Base-by-base conservation (phyloP, 2,329 filamentous ascomycete genomes). In the Dendryphion nanum region DNA sequence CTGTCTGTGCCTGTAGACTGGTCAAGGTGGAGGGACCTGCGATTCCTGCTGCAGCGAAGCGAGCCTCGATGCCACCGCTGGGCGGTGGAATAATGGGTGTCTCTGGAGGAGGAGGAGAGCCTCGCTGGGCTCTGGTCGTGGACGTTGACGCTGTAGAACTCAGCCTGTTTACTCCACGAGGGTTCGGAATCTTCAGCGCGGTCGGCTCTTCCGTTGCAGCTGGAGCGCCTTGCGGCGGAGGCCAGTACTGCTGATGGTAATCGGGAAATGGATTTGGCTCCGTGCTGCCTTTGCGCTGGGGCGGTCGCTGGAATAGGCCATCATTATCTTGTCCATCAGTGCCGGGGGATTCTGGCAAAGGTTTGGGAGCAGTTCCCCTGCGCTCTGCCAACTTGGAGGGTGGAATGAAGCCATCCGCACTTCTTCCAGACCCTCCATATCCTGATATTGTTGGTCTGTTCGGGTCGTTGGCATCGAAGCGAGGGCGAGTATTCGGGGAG, bases 21-120 rank as follows among this genome's bases (percentile, higher is more conserved):
- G 79, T 91, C 35, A 95, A 72, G 2, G 89, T 94, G 2, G 84
- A 85, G 0, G 87, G 85, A 3, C 89, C 90, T 3, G 89, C 87
- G 47, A 95, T 95, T 23, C 90, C 90, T 18, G 89, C 86, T 3
- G 89, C 89, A 3, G 90, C 90, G 74, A 94, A 96, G 38, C 89
- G 81, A 35, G 89, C 87, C 63, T 95, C 90, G 53, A 96, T 95
- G 39, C 87, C 88, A 28, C 86, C 88, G 37, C 82, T 81, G 2
- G 84, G 81, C n/a, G 82, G 74, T 37, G 85, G 86, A 28, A 85
- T 86, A 19, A 85, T 78, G 20, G 93, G 89, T 0, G 93, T 97
- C 64, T 97, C 91, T 6, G 93, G 93, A 1, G 93, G 93, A 4
- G 93, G 91, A 4, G 93, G 93, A 18, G 91, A 97, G 30, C 93